These are phyloP conservation scores for Petrea volubilis DNA, from an alignment of 257 asterid genomes.

Conservation along the genomic window DNA sequence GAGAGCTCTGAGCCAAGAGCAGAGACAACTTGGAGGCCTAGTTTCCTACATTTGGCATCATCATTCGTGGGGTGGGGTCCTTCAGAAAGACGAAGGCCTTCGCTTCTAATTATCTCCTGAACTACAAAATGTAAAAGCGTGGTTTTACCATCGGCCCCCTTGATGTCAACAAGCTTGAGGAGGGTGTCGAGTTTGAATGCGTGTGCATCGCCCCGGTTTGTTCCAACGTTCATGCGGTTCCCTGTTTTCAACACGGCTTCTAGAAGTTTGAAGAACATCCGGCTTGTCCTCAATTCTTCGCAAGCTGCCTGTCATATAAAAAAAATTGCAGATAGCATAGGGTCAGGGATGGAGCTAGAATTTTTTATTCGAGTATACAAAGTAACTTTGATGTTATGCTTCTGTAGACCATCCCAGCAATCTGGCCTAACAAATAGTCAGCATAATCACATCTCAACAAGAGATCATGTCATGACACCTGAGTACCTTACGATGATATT, in stretches of 20 bases:
- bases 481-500: no score
- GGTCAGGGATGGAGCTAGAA: no score
- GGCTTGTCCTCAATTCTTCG: constrained; percentile 77
- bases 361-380: no score
- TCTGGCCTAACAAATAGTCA: neutral
- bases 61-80: constrained; percentile 39
- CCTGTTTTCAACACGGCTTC: constrained; percentile 98
- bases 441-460: neutral
- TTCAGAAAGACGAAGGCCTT: constrained; percentile 72
- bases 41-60: constrained; percentile 70
- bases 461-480: no score
- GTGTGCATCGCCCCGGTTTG: constrained; percentile 93
- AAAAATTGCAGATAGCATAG: no score
- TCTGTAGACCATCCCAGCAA: no score
- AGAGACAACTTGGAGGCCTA: constrained; percentile 86
- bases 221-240: constrained; percentile 97
- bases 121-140: constrained; percentile 95
- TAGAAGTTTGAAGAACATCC: constrained; percentile 90
- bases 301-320: constrained; percentile 74
- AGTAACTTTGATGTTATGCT: no score
- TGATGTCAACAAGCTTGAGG: constrained; percentile 87
- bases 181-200: constrained; percentile 98
- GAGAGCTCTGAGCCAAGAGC: constrained; percentile 68
- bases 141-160: constrained; percentile 95
- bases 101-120: constrained; percentile 83